Evolutionary conservation across 1,139 yeast species (phyloP).

Genomic region (Nakaseomyces sp.): DNA sequence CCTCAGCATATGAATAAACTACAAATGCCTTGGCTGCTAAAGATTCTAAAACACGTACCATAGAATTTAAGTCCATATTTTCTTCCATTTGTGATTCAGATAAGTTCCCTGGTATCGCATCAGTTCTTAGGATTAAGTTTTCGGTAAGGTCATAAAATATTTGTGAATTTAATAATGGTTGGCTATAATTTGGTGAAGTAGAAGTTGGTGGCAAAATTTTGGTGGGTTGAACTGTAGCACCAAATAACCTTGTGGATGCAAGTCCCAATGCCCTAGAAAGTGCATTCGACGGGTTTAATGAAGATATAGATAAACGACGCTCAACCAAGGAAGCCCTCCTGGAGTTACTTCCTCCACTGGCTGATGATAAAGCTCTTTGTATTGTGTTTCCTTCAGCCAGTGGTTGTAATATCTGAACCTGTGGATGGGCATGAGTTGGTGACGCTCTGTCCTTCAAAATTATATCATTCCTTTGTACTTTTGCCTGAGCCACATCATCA

Average conservation of each 20-base stretch:
- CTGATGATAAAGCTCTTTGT: conserved; percentile 5
- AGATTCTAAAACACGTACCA: conserved; percentile 52
- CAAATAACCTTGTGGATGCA: conserved; percentile 83
- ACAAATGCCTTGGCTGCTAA: conserved; percentile 88
- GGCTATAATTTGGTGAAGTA: conserved; percentile 13
- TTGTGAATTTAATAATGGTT: conserved; percentile 23
- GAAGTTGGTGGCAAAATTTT: conserved; percentile 13
- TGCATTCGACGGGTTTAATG: conserved; percentile 79
- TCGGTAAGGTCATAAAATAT: conserved; percentile 29
- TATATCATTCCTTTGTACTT: conserved; percentile 1
- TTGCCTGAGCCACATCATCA: conserved; percentile 69
- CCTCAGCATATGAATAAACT: conserved; percentile 80
- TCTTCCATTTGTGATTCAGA: not conserved
- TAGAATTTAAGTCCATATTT: conserved; percentile 19
- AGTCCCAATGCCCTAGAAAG: conserved; percentile 77
- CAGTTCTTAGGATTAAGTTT: conserved; percentile 30
- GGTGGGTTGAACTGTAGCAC: conserved; percentile 32
- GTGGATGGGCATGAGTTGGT: not conserved
- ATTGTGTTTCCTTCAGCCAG: conserved; percentile 5
- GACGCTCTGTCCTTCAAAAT: not conserved
- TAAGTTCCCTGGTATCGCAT: conserved; percentile 10
- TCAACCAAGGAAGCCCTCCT: conserved; percentile 40
- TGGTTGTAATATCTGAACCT: conserved; percentile 14
- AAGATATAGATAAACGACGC: conserved; percentile 53
- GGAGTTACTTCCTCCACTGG: conserved; percentile 25